Evolutionary conservation across 805 yeast genomes (phyloP).

Genomic region (Candida glaebosa): DNA sequence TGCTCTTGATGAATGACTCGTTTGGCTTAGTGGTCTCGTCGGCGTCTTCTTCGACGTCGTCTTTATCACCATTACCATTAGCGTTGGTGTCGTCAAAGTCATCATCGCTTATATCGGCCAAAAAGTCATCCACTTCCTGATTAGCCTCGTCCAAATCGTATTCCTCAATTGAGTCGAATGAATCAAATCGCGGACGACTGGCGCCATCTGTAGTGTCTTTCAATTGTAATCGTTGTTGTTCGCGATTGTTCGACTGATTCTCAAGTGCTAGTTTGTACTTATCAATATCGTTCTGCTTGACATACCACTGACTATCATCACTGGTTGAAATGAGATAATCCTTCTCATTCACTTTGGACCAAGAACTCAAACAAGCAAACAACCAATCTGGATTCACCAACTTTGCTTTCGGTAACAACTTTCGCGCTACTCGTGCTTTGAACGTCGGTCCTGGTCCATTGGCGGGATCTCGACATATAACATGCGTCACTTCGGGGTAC

Average conservation of each 20-base stretch:
- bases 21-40: constrained; percentile 9
- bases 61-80: constrained; percentile 19
- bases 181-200: constrained; percentile 30
- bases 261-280: constrained; percentile 36
- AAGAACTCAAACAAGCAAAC: constrained; percentile 75
- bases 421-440: constrained; percentile 77
- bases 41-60: constrained; percentile 19
- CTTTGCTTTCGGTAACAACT: constrained; percentile 56
- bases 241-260: constrained; percentile 14
- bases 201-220: constrained; percentile 6
- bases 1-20: constrained; percentile 25
- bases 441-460: constrained; percentile 50
- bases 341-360: constrained; percentile 67
- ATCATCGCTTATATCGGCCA: constrained; percentile 42
- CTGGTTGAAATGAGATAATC: constrained; percentile 54
- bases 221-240: constrained; percentile 7
- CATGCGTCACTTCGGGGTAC: constrained; percentile 76
- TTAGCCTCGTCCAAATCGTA: constrained; percentile 41
- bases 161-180: constrained; percentile 28
- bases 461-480: constrained; percentile 68
- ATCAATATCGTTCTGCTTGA: constrained; percentile 43
- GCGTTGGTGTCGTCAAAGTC: constrained; percentile 12
- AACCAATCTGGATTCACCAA: constrained; percentile 94
- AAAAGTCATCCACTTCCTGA: constrained; percentile 45
- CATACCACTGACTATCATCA: constrained; percentile 42